These are phyloP conservation scores for Peronosclerospora sorghi DNA, from an alignment of 352 stramenopile genomes.

Conservation along the genomic window DNA sequence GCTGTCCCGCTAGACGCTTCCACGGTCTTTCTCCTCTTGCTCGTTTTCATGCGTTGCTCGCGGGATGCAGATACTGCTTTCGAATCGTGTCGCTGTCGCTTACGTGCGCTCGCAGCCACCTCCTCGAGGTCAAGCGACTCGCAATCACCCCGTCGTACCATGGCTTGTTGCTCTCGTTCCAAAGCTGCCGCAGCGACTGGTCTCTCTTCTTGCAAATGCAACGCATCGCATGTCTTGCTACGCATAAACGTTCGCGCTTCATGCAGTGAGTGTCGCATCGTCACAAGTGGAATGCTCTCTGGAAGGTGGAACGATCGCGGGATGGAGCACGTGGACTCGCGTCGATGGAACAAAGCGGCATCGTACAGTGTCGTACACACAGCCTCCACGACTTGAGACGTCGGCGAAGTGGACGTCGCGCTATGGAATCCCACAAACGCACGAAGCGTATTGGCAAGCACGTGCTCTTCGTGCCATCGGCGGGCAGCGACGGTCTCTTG, in stretches of 20 bases:
- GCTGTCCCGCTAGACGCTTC: slow-evolving; percentile 7
- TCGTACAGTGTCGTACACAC: slow-evolving; percentile 27
- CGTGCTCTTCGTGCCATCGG: slow-evolving; percentile 26
- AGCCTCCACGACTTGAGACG: slow-evolving; percentile 16
- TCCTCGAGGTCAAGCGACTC: slow-evolving; percentile 43
- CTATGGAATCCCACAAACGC: slow-evolving; percentile 66
- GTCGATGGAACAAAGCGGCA: slow-evolving; percentile 3
- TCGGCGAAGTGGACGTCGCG: slow-evolving; percentile 30
- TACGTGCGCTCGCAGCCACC: slow-evolving; percentile 43
- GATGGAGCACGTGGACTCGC: slow-evolving; percentile 1
- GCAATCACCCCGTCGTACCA: no score
- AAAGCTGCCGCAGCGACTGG: slow-evolving; percentile 12
- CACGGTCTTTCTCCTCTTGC: slow-evolving; percentile 21
- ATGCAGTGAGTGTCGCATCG: slow-evolving; percentile 26
- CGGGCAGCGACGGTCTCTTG: slow-evolving; percentile 4
- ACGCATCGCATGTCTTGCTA: slow-evolving; percentile 44
- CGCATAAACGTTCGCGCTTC: slow-evolving; percentile 50
- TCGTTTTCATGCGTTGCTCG: slow-evolving; percentile 13
- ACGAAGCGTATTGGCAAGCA: slow-evolving; percentile 47
- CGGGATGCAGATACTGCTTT: background rate
- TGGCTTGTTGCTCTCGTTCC: slow-evolving; percentile 8
- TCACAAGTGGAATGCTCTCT: slow-evolving; percentile 34
- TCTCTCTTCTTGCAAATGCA: slow-evolving; percentile 43
- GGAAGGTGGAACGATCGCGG: slow-evolving; percentile 14
- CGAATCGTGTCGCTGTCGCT: slow-evolving; percentile 12